phyloP scores from a whole-genome alignment of 2,329 filamentous ascomycete genomes.

The Chaetothyriales sp. region DNA sequence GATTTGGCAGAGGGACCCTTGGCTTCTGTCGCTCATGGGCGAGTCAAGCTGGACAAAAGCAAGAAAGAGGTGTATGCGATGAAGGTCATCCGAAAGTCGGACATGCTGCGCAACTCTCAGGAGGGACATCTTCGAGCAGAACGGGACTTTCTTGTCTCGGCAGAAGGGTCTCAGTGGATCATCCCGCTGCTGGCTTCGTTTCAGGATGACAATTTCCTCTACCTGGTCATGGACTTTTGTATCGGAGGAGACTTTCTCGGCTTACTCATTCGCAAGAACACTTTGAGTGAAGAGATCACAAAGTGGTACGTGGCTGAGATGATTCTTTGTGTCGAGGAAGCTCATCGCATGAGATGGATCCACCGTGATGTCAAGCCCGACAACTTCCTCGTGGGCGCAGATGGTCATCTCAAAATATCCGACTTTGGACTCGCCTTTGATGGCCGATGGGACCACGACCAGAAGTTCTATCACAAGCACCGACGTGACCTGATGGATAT shows the following conservation, averaged over 20 bases:
- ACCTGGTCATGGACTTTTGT: constrained; percentile 98
- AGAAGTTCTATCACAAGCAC: constrained; percentile 71
- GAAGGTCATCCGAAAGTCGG: constrained; percentile 91
- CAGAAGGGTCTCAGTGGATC: constrained; percentile 79
- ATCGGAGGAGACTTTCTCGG: constrained; percentile 88
- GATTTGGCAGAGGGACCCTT: not conserved
- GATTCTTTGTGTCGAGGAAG: constrained; percentile 87
- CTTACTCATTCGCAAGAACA: constrained; percentile 69
- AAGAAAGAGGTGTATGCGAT: constrained; percentile 67
- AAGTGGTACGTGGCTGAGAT: constrained; percentile 90
- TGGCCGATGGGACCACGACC: constrained; percentile 86
- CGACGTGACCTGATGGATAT: constrained; percentile 66
- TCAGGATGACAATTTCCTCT: constrained; percentile 70
- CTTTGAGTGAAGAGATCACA: constrained; percentile 63
- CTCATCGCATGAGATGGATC: constrained; percentile 76
- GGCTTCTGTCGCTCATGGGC: not conserved
- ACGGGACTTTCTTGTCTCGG: constrained; percentile 77
- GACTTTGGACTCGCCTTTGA: constrained; percentile 95
- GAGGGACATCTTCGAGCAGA: constrained; percentile 87
- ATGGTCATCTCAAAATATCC: constrained; percentile 85
- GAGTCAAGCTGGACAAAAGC: not conserved
- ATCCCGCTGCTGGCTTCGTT: constrained; percentile 81
- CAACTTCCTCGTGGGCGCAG: constrained; percentile 82
- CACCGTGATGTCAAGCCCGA: constrained; percentile 95
- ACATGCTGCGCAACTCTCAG: constrained; percentile 82